Base-by-base conservation (phyloP, 148 eudicot species). In the Dysphania ambrosioides region DNA sequence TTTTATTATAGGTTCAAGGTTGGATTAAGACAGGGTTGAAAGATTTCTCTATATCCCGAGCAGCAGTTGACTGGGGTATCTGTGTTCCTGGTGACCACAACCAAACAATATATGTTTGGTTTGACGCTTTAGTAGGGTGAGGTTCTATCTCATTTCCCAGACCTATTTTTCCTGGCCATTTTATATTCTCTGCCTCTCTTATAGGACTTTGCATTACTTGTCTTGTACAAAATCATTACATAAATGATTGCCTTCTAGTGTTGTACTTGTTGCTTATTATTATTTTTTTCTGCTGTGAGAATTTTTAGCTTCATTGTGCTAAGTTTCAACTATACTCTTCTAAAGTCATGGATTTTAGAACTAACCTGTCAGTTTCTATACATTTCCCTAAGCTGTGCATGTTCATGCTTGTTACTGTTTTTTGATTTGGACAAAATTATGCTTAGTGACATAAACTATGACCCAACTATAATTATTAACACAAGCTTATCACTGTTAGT, bases 291-390 rank as follows among this genome's bases (percentile, higher is more conserved):
- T 6, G n/a, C 16, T 41, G 49, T 6, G 2, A 11, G 15, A 42
- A 89, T 77, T 90, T 89, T 6, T 86, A 90, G 91, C 93, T 76
- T 79, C 88, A 58, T 78, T 89, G 79, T 87, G 90, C 88, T 88
- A 87, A 77, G 44, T 49, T 68, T 80, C n/a, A 32, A 53, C 63
- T 44, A 32, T 16, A 31, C 41, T 51, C 31, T 68, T 67, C 12
- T 40, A 51, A n/a, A 30, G 35, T 24, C 41, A 11, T 24, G 2
- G 59, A 6, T 31, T 36, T 26, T 23, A 63, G 31, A 36, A n/a
- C n/a, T n/a, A n/a, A n/a, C n/a, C n/a, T n/a, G n/a, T n/a, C n/a
- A n/a, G n/a, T n/a, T n/a, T n/a, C n/a, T n/a, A n/a, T n/a, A n/a
- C n/a, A n/a, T n/a, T n/a, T n/a, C n/a, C n/a, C n/a, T n/a, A n/a